phyloP scores from a whole-genome alignment of 352 stramenopile genomes.

The Pythium vanterpoolii region DNA sequence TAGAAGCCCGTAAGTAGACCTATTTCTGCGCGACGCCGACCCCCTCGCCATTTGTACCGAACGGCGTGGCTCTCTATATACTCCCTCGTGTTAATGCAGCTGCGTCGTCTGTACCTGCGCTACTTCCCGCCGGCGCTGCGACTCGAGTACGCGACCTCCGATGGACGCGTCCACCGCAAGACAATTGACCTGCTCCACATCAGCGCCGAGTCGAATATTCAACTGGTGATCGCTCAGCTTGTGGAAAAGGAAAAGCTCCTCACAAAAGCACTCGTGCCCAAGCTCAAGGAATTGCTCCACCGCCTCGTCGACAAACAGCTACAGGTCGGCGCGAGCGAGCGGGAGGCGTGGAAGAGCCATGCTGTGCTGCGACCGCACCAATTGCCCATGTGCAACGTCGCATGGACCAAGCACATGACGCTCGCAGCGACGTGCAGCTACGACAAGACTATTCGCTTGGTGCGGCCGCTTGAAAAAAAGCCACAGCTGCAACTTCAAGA shows the following conservation, averaged over 20 bases:
- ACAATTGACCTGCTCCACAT: conserved; percentile 67
- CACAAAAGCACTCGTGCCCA: conserved; percentile 33
- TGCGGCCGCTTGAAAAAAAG: conserved; percentile 32
- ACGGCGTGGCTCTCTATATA: neutral
- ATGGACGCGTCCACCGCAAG: conserved; percentile 42
- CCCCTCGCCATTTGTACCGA: neutral
- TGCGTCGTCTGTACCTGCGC: conserved; percentile 62
- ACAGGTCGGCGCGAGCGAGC: conserved; percentile 21
- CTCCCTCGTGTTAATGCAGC: conserved; percentile 39
- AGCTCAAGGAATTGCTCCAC: conserved; percentile 62
- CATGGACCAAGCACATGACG: conserved; percentile 57
- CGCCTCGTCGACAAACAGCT: conserved; percentile 72
- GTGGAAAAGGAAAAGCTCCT: conserved; percentile 59
- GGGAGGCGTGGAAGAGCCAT: conserved; percentile 29
- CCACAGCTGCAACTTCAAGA: conserved; percentile 21
- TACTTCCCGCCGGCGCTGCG: conserved; percentile 71
- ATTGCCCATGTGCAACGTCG: conserved; percentile 70
- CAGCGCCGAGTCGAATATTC: conserved; percentile 66
- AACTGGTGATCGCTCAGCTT: conserved; percentile 45
- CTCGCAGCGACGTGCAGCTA: conserved; percentile 71
- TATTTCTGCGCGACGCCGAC: neutral
- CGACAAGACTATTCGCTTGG: conserved; percentile 66
- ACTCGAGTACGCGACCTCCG: conserved; percentile 52
- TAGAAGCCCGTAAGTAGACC: too few species aligned
- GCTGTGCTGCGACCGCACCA: conserved; percentile 50